Conservation (phyloP, 352 stramenopile genomes). For the Globisporangium cylindrosporum region DNA sequence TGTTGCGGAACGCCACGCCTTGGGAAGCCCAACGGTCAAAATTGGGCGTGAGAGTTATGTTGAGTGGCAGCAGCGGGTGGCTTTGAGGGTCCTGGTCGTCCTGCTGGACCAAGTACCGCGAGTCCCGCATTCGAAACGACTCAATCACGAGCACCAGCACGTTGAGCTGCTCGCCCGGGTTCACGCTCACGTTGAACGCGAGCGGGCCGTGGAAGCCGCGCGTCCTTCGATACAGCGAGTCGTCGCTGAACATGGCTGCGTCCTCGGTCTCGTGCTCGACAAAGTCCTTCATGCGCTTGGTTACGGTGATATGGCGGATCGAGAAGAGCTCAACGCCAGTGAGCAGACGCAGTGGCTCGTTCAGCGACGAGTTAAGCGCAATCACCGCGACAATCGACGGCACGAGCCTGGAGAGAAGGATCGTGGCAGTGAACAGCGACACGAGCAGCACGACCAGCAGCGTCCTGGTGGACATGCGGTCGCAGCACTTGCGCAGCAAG, state of each 20-base stretch:
- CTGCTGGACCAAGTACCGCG: constrained; percentile 39
- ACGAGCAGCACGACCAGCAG: constrained; percentile 23
- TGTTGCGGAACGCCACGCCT: constrained; percentile 49
- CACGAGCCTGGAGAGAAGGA: constrained; percentile 28
- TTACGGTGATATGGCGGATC: constrained; percentile 10
- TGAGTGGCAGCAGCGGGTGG: constrained; percentile 29
- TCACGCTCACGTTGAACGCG: constrained; percentile 51
- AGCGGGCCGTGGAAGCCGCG: constrained; percentile 44
- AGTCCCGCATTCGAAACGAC: constrained; percentile 63
- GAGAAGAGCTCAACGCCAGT: constrained; percentile 31
- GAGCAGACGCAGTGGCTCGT: constrained; percentile 37
- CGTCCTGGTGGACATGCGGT: constrained; percentile 21
- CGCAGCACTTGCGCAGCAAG: constrained; percentile 3
- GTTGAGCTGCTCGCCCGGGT: constrained; percentile 42
- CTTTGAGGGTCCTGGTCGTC: constrained; percentile 7
- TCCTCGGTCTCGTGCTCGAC: constrained; percentile 50
- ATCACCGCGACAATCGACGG: constrained; percentile 53
- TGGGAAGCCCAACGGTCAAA: constrained; percentile 58
- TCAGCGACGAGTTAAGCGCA: constrained; percentile 54
- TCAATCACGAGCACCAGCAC: constrained; percentile 67
- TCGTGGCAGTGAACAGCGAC: constrained; percentile 22
- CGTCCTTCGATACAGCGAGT: constrained; percentile 49
- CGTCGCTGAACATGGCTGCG: constrained; percentile 30
- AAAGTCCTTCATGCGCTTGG: constrained; percentile 31
- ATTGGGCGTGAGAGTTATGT: constrained; percentile 56